phyloP scores from a whole-genome alignment of 2,329 filamentous ascomycete species.

The Sordariomycetes sp. region DNA sequence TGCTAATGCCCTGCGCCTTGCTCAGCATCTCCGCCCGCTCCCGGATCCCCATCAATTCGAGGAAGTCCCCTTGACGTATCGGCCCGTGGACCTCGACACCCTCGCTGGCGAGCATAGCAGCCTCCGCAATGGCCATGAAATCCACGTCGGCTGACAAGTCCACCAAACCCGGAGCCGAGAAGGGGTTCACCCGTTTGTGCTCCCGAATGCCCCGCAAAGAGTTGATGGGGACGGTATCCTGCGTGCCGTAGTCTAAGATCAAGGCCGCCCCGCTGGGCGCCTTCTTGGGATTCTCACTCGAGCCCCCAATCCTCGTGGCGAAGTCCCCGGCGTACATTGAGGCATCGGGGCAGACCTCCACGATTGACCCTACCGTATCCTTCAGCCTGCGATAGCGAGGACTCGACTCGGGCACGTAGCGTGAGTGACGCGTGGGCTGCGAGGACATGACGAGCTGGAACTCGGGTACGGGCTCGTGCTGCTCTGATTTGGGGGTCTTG shows the following conservation, averaged over 20 bases:
- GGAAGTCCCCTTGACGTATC: constrained; percentile 73
- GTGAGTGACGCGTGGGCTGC: constrained; percentile 68
- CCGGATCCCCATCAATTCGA: constrained; percentile 72
- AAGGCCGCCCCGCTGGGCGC: constrained; percentile 74
- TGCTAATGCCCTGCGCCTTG: constrained; percentile 27
- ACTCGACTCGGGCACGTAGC: constrained; percentile 77
- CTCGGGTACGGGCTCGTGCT: constrained; percentile 54
- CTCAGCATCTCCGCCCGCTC: constrained; percentile 65
- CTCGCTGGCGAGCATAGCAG: constrained; percentile 64
- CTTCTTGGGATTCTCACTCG: constrained; percentile 41
- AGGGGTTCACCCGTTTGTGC: constrained; percentile 70
- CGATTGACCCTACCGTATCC: constrained; percentile 55
- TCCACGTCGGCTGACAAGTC: constrained; percentile 93
- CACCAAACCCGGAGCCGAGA: constrained; percentile 69
- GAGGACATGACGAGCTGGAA: constrained; percentile 80
- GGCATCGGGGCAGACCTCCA: constrained; percentile 87
- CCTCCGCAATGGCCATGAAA: constrained; percentile 77
- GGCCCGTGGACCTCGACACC: constrained; percentile 90
- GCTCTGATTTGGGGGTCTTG: constrained; percentile 40
- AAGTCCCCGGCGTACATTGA: constrained; percentile 74
- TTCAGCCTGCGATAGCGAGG: constrained; percentile 70
- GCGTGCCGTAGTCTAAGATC: constrained; percentile 91
- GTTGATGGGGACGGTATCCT: constrained; percentile 71
- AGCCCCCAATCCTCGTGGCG: constrained; percentile 73
- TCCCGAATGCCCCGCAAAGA: constrained; percentile 80